Conservation (phyloP, 2,329 filamentous ascomycete species). For the Neoscytalidium dimidiatum region DNA sequence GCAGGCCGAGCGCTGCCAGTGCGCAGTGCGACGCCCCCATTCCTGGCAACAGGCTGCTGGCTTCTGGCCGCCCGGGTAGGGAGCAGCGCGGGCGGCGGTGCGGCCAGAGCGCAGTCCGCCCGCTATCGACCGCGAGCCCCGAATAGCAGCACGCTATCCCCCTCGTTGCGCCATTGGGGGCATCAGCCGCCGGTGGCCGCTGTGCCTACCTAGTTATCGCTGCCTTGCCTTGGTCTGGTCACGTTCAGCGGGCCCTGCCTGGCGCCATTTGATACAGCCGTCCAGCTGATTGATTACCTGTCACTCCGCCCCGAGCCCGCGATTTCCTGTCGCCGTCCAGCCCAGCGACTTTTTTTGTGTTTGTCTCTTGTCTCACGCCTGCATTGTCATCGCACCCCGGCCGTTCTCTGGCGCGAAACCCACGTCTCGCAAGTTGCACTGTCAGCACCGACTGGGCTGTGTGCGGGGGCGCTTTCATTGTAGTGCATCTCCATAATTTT, state of each 20-base stretch:
- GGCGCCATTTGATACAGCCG: conserved; percentile 11
- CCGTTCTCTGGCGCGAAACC: not conserved
- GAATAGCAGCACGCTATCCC: conserved; percentile 16
- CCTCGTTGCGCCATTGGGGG: conserved; percentile 16
- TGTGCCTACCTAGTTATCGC: conserved; percentile 16
- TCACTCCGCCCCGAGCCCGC: conserved; percentile 4
- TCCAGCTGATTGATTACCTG: conserved; percentile 19
- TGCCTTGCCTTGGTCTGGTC: conserved; percentile 19
- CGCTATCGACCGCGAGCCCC: conserved; percentile 13
- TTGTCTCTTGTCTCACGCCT: conserved; percentile 1
- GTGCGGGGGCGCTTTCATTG: conserved; percentile 21
- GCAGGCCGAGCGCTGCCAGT: not conserved
- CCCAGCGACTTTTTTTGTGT: conserved; percentile 7
- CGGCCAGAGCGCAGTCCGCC: conserved; percentile 1
- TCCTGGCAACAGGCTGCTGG: not conserved
- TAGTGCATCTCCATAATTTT: conserved; percentile 22
- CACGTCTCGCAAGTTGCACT: conserved; percentile 4
- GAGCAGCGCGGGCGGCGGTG: not conserved
- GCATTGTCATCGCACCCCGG: conserved; percentile 9
- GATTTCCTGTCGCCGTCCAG: not conserved
- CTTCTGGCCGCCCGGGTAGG: not conserved
- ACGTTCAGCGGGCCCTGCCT: conserved; percentile 17
- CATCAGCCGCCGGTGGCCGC: conserved; percentile 17
- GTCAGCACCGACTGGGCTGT: conserved; percentile 17
- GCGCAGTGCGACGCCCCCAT: not conserved